A percentile compares a stretch with the other conserved stretches of the same genome.
Conservation (phyloP, 139 green algal species). For the Astrephomene gubernaculifera region DNA sequence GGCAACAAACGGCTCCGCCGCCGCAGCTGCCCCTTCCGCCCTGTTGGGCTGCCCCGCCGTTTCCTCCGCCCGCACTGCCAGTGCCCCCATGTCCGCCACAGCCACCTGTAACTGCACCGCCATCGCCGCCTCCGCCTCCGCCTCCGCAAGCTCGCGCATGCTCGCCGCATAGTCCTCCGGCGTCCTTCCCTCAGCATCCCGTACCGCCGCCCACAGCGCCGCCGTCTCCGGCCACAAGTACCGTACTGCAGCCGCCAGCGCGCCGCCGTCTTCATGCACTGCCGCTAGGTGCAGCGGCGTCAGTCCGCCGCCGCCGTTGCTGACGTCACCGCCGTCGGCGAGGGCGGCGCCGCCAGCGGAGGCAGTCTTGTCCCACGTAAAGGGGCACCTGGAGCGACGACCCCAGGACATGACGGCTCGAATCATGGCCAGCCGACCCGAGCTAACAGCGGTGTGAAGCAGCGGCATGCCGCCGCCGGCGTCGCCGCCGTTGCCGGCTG, state of each 20-base stretch:
- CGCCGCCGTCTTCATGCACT: constrained; percentile 12
- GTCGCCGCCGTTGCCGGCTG: background rate
- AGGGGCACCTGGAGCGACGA: constrained; percentile 1
- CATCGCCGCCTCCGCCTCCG: no score
- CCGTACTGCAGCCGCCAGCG: constrained; percentile 8
- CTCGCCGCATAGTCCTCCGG: constrained; percentile 21
- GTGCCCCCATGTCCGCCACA: background rate
- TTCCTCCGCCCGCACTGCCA: background rate
- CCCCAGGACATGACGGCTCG: constrained; percentile 2
- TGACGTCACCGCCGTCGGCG: no score
- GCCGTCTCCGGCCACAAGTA: constrained; percentile 7
- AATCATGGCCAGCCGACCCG: constrained; percentile 4
- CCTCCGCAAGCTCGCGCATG: background rate
- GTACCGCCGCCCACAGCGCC: background rate
- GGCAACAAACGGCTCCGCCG: background rate
- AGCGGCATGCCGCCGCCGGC: constrained; percentile 4
- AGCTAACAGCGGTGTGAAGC: constrained; percentile 25
- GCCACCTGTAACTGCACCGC: no score
- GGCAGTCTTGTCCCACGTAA: constrained; percentile 28
- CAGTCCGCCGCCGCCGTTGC: constrained; percentile 25
- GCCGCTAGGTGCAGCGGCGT: constrained; percentile 42
- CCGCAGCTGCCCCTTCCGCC: background rate
- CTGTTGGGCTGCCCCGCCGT: background rate
- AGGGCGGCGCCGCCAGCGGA: background rate
- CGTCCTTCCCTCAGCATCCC: constrained; percentile 13